Percentiles rank a stretch among this genome's conserved stretches.
These are phyloP conservation scores for Phytophthora tubulina DNA, from an alignment of 352 stramenopile species.

Conservation along the genomic window DNA sequence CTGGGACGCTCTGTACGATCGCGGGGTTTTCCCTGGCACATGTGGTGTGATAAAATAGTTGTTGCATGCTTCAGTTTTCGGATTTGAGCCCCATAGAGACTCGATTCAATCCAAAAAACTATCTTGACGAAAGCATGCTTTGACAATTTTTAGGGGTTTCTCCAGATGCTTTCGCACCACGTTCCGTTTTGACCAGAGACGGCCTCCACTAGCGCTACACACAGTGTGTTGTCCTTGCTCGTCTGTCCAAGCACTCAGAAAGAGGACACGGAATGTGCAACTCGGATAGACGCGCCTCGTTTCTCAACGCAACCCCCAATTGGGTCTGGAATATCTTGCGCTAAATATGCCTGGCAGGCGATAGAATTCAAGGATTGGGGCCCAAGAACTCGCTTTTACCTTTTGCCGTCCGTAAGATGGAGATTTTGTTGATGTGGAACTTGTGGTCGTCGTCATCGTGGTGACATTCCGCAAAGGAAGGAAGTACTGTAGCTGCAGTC, in stretches of 20 bases:
- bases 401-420: conserved; percentile 30
- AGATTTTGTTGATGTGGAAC: conserved; percentile 3
- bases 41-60: conserved; percentile 33
- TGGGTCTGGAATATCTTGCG: conserved; percentile 4
- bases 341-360: conserved; percentile 16
- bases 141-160: conserved; percentile 22
- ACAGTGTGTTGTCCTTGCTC: conserved; percentile 9
- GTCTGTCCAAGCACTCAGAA: conserved; percentile 25
- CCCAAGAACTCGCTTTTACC: conserved; percentile 28
- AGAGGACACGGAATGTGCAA: conserved; percentile 37
- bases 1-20: conserved; percentile 26
- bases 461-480: background rate
- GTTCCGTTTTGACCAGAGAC: conserved; percentile 28
- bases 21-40: conserved; percentile 31
- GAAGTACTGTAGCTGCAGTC: background rate
- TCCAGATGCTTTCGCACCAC: conserved; percentile 32
- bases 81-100: conserved; percentile 28
- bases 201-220: conserved; percentile 1
- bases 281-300: conserved; percentile 36
- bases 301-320: conserved; percentile 23
- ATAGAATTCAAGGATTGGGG: conserved; percentile 35
- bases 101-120: background rate
- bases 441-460: conserved; percentile 3
- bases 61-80: conserved; percentile 26
- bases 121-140: conserved; percentile 25